phyloP scores from a whole-genome alignment of 164 flowering plant genomes.

The Umbellularia californica region DNA sequence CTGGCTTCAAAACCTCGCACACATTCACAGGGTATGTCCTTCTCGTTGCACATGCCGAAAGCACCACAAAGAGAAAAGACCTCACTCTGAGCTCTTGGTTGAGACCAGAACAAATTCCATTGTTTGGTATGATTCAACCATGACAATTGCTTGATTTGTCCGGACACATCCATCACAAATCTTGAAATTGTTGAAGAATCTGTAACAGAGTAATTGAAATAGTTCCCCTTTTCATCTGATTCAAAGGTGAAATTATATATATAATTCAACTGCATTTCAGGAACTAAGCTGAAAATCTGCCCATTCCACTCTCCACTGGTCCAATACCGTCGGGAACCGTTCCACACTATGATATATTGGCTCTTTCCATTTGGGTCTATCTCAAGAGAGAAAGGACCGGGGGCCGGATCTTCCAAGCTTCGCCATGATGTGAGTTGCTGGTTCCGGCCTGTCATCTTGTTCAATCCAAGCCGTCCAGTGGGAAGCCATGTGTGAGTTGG shows the following conservation, averaged over 20 bases:
- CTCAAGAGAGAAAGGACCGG: constrained; percentile 15
- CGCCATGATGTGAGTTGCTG: constrained; percentile 15
- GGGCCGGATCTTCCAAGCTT: constrained; percentile 18
- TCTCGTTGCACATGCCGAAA: constrained; percentile 19
- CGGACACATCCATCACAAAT: constrained; percentile 16
- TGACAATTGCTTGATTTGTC: constrained; percentile 18
- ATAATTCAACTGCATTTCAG: constrained; percentile 18
- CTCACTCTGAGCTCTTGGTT: constrained; percentile 14
- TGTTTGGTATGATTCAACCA: constrained; percentile 1
- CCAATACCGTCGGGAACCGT: constrained; percentile 12
- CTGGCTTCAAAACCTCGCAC: constrained; percentile 16
- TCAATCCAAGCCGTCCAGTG: constrained; percentile 11
- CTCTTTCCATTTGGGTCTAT: constrained; percentile 4
- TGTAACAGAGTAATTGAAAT: constrained; percentile 13
- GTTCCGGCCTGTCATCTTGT: constrained; percentile 2
- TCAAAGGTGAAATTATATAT: constrained; percentile 16
- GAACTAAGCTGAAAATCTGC: constrained; percentile 9
- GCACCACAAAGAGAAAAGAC: constrained; percentile 24
- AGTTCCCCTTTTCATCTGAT: constrained; percentile 5
- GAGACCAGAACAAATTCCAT: constrained; percentile 27
- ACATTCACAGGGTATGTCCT: constrained; percentile 12
- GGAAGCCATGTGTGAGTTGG: constrained; percentile 20
- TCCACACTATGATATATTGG: constrained; percentile 13
- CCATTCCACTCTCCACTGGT: constrained; percentile 17
- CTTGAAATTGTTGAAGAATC: constrained; percentile 10